Evolutionary conservation across 2,329 filamentous ascomycete species (phyloP), one percentile per base, ranked within the genome.

Genomic region (Corniculantispora saksenae): DNA sequence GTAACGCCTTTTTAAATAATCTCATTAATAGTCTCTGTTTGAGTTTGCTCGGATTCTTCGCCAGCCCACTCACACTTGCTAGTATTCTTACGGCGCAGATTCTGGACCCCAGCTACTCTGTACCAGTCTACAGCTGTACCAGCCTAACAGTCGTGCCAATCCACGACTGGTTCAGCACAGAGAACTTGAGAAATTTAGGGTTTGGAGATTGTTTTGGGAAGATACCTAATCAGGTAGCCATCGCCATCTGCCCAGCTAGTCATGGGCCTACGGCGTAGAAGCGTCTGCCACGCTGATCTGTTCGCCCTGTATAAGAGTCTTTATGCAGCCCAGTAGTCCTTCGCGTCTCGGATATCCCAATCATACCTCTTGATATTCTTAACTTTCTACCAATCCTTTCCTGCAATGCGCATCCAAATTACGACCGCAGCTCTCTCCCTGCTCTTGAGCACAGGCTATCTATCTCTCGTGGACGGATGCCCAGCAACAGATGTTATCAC

Each of bases 241-340:
- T 61, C 12, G 60, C 15, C 35, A 21, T 4, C 17, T 23, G 35
- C 10, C n/a, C 21, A 25, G 51, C 51, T 62, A 62, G 38, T 38
- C 51, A 55, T 55, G n/a, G 10, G n/a, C 38, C 27, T 27, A 32
- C 19, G 38, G 29, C 19, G 38, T 12, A 1, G 25, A 9, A 21
- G 13, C 54, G 50, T 12, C 10, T 13, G 15, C 32, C 29, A 35
- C 10, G n/a, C 15, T 45, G 38, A 19, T 23, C 19, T 29, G 23
- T 7, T 45, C 32, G 12, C 27, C 19, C 54, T 25, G 29, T 64
- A 59, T 63, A 63, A 63, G 61, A 63, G n/a, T 51, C 54, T 53
- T 51, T 54, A 15, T 21, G 9, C 35, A 51, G 54, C 47, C 62
- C 54, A 45, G 53, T 23, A 57, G 21, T 57, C 29, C 53, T 23